Conservation (phyloP, 495 filamentous ascomycete species). For the Hyaloscypha bicolor region DNA sequence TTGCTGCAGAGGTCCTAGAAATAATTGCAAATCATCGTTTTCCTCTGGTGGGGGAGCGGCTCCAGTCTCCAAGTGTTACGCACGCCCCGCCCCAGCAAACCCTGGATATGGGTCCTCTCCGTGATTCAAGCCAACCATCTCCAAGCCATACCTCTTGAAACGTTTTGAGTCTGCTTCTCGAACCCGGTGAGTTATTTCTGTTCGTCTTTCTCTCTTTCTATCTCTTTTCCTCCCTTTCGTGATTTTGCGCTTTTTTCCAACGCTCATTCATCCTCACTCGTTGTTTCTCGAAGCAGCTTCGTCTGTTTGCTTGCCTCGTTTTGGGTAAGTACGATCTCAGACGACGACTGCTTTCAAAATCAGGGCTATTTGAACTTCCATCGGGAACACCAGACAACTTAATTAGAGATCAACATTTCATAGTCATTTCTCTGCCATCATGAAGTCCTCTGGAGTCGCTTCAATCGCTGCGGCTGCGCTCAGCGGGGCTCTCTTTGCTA, state of each 20-base stretch:
- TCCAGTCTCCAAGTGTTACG: background rate
- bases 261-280: slow-evolving; percentile 10
- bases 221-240: background rate
- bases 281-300: background rate
- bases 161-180: background rate
- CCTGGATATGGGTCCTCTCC: background rate
- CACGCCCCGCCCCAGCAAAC: background rate
- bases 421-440: slow-evolving; percentile 16
- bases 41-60: background rate
- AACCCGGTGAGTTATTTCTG: background rate
- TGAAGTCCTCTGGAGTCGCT: slow-evolving; percentile 31
- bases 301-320: background rate
- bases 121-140: background rate
- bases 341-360: slow-evolving; percentile 12
- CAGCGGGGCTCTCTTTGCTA: slow-evolving; percentile 27
- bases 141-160: slow-evolving; percentile 1
- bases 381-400: background rate
- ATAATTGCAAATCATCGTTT: slow-evolving; percentile 5
- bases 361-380: background rate
- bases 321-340: slow-evolving; percentile 18
- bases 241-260: slow-evolving; percentile 1
- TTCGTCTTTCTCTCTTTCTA: slow-evolving; percentile 5
- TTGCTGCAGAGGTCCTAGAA: background rate
- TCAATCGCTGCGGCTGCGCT: slow-evolving; percentile 33
- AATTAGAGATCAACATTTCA: slow-evolving; percentile 1